Evolutionary conservation across 1,139 yeast species (phyloP), one percentile per base, ranked within the genome.

Genomic region (Saccharomycopsis hybrid): DNA sequence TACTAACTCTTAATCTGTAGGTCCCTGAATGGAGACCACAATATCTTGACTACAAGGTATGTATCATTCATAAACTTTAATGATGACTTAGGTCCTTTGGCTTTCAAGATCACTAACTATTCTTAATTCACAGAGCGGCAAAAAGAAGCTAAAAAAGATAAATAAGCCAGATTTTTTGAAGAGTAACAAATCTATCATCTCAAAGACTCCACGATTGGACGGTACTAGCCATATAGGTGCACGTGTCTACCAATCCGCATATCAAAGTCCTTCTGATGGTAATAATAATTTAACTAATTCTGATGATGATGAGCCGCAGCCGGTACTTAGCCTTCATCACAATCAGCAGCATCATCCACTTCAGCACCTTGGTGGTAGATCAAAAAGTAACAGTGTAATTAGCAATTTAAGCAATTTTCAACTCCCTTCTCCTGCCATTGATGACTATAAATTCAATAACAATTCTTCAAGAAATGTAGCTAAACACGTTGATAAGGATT

Each of bases 21-120:
- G 53, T 52, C 5, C 50, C 55, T 5, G 55, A 52, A 50, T 52
- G 55, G 55, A 35, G 47, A 5, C 37, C 51, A 25, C 53, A 51
- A 43, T 52, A 52, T 33, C 42, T 52, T 11, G 52, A 50, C 43
- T 52, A 52, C 27, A 52, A 52, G 29, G 49, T 48, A 46, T 35
- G 50, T 48, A 27, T 43, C 7, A 4, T 9, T 9, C 43, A 40
- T 11, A 25, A 13, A 28, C 5, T 8, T 13, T 8, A 31, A 11
- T 31, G 35, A 31, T 31, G 11, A 11, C 11, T 31, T 31, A 31
- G 35, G 35, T 31, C 11, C 35, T 31, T 18, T 18, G 18, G 18
- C 35, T 31, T 37, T 9, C 28, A 40, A 11, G 5, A 7, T 41
- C 5, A 29, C 25, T 9, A n/a, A 13, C 44, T 18, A 24, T 38